Conservation (phyloP, 768 basidiomycete species). For the Lactarius indigo region DNA sequence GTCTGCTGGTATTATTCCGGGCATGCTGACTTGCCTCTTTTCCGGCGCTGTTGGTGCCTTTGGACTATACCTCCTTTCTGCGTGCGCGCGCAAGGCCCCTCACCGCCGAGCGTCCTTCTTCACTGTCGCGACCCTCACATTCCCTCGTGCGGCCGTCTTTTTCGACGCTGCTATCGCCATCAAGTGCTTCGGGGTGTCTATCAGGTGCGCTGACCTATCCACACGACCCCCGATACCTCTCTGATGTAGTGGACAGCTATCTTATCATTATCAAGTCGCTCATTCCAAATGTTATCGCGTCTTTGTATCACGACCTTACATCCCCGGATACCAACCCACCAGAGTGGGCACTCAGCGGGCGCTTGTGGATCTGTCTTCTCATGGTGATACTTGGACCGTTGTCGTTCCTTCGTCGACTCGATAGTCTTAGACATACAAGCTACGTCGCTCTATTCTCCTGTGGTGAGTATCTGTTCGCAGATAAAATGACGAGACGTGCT, state of each 20-base stretch:
- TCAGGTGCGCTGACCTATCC: conserved; percentile 51
- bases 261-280: conserved; percentile 91
- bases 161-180: conserved; percentile 94
- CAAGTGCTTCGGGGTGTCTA: conserved; percentile 96
- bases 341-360: conserved; percentile 69
- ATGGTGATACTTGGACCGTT: conserved; percentile 78
- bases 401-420: conserved; percentile 75
- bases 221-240: neutral
- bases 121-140: conserved; percentile 78
- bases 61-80: conserved; percentile 84
- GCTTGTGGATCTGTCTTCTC: conserved; percentile 77
- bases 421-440: conserved; percentile 86
- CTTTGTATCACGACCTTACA: conserved; percentile 75
- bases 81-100: conserved; percentile 73
- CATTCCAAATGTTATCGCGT: conserved; percentile 85
- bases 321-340: conserved; percentile 64
- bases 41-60: conserved; percentile 76
- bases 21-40: conserved; percentile 81
- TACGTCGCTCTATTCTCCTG: conserved; percentile 90
- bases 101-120: conserved; percentile 82
- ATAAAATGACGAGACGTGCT: conserved; percentile 7
- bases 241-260: conserved; percentile 46
- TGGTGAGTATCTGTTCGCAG: conserved; percentile 48
- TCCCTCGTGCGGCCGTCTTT: conserved; percentile 80
- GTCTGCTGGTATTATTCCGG: conserved; percentile 84